These are phyloP conservation scores for Fusarium sp. DNA, from an alignment of 2,329 filamentous ascomycete species.

Conservation along the genomic window DNA sequence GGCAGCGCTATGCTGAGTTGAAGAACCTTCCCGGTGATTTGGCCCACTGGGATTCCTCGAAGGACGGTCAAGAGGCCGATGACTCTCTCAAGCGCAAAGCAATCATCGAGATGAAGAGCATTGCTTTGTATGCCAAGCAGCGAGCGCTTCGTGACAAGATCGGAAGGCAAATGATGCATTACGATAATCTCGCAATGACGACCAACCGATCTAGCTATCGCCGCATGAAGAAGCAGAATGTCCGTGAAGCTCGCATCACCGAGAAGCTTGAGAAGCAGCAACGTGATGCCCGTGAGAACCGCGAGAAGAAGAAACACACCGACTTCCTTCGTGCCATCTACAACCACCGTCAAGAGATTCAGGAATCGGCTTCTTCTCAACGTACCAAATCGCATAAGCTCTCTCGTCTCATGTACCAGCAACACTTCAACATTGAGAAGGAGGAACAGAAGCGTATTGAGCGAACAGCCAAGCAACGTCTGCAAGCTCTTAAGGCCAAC, in stretches of 20 bases:
- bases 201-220: constrained; percentile 92
- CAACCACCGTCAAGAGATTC: constrained; percentile 82
- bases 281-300: constrained; percentile 91
- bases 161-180: constrained; percentile 91
- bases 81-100: constrained; percentile 88
- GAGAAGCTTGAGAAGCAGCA: constrained; percentile 99
- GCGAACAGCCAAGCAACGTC: constrained; percentile 98
- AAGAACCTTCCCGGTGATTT: constrained; percentile 87
- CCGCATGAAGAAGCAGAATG: constrained; percentile 95
- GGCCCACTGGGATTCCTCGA: constrained; percentile 84
- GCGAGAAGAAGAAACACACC: constrained; percentile 96
- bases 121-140: constrained; percentile 90
- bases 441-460: constrained; percentile 99
- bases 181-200: constrained; percentile 96
- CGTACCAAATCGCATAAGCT: constrained; percentile 84
- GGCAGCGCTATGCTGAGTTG: constrained; percentile 83
- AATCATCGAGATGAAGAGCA: constrained; percentile 93
- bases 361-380: constrained; percentile 73
- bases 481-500: constrained; percentile 97
- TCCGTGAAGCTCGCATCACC: constrained; percentile 94
- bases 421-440: constrained; percentile 97
- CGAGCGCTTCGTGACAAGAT: constrained; percentile 86
- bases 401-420: constrained; percentile 85
- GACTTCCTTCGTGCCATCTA: constrained; percentile 92
- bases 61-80: constrained; percentile 74